Percentiles rank a stretch among this genome's conserved stretches.
Evolutionary conservation across 2,329 filamentous ascomycete species (phyloP).

Genomic region (Alternaria sp.): DNA sequence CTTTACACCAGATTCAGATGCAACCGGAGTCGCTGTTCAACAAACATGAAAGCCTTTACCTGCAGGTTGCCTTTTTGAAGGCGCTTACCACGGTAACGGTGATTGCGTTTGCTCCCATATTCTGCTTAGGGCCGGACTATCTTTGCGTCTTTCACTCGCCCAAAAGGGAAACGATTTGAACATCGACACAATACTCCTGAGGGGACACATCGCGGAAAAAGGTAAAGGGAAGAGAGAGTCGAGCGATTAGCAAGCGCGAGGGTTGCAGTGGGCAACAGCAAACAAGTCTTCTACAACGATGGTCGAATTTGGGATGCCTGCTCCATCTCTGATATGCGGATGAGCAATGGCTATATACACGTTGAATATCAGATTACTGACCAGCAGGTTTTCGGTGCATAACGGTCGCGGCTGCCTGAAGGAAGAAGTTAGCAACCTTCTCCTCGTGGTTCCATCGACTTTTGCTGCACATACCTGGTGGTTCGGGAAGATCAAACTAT

Average conservation of each 20-base stretch:
- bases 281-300: background rate
- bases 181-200: background rate
- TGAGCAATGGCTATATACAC: slow-evolving; percentile 8
- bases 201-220: background rate
- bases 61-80: background rate
- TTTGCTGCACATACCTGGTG: slow-evolving; percentile 73
- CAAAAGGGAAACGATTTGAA: background rate
- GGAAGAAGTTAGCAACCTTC: slow-evolving; percentile 18
- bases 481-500: slow-evolving; percentile 85
- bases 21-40: background rate
- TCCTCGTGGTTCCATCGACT: background rate
- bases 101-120: background rate
- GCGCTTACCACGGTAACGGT: background rate
- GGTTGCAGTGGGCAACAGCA: background rate
- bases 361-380: slow-evolving; percentile 16
- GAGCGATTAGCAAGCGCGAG: background rate
- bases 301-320: background rate
- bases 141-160: background rate
- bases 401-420: slow-evolving; percentile 47
- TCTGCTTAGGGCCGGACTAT: background rate
- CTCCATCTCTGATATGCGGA: background rate
- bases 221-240: background rate
- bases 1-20: background rate
- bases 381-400: slow-evolving; percentile 44
- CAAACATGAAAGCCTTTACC: background rate